Evolutionary conservation across 306 rosid genomes (phyloP).

Genomic region (Senna siamea): DNA sequence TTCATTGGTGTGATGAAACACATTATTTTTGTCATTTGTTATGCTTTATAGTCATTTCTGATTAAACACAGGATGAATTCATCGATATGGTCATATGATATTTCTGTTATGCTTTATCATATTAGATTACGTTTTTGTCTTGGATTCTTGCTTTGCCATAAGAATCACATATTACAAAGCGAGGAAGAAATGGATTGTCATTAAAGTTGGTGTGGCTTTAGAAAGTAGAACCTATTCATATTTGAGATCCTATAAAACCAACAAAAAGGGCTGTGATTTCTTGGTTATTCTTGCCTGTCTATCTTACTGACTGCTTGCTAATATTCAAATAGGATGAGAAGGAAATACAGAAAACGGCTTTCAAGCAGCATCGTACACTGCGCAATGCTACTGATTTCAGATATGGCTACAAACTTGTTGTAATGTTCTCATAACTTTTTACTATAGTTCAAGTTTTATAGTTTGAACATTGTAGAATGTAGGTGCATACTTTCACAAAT

Average conservation of each 20-base stretch:
- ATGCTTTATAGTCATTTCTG: neutral
- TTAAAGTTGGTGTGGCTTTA: neutral
- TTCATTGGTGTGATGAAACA: neutral
- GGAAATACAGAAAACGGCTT: conserved; percentile 88
- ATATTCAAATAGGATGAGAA: conserved; percentile 78
- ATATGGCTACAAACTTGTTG: conserved; percentile 97
- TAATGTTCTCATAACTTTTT: conserved; percentile 51
- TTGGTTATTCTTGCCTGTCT: conserved; percentile 17
- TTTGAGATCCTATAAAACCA: conserved; percentile 6
- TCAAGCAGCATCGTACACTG: conserved; percentile 74
- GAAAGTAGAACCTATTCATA: neutral
- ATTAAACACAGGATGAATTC: no score
- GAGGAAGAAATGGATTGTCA: neutral
- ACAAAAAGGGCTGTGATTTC: neutral
- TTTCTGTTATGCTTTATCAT: neutral
- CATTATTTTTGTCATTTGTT: neutral
- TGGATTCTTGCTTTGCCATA: neutral
- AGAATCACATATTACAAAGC: neutral
- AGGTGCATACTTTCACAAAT: neutral
- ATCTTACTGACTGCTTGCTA: conserved; percentile 34
- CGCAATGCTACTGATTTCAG: conserved; percentile 79
- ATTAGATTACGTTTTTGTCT: neutral
- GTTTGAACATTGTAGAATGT: neutral
- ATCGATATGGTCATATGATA: neutral
- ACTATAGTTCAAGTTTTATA: neutral